These are phyloP conservation scores for Corylus americana DNA, from an alignment of 306 rosid genomes.

Conservation along the genomic window DNA sequence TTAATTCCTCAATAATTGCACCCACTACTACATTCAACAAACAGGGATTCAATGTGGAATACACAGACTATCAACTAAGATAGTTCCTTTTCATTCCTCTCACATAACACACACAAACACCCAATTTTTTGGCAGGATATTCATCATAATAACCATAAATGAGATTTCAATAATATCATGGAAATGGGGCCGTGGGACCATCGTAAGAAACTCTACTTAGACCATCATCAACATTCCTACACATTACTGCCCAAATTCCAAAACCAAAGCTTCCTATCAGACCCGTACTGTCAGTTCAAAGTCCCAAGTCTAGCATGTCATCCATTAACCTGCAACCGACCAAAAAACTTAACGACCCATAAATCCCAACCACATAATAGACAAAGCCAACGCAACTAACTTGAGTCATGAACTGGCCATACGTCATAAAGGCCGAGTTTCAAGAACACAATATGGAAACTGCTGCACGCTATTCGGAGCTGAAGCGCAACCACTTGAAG, in stretches of 20 bases:
- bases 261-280: background rate
- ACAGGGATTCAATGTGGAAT: background rate
- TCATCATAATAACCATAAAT: background rate
- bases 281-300: background rate
- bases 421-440: background rate
- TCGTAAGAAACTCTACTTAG: background rate
- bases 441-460: background rate
- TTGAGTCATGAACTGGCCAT: too few species aligned
- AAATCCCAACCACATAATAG: background rate
- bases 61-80: background rate
- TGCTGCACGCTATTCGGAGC: background rate
- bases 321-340: background rate
- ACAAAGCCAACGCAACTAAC: background rate
- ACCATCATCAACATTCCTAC: background rate
- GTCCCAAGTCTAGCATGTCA: background rate
- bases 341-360: background rate
- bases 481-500: background rate
- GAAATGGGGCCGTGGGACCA: background rate
- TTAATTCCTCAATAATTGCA: background rate
- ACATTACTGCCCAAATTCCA: background rate
- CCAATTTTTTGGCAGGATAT: background rate
- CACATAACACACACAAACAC: background rate
- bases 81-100: background rate
- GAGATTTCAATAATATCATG: background rate
- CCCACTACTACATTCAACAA: conserved; percentile 2